Evolutionary conservation across 306 rosid genomes (phyloP).

Genomic region (Cicer yamashitae): DNA sequence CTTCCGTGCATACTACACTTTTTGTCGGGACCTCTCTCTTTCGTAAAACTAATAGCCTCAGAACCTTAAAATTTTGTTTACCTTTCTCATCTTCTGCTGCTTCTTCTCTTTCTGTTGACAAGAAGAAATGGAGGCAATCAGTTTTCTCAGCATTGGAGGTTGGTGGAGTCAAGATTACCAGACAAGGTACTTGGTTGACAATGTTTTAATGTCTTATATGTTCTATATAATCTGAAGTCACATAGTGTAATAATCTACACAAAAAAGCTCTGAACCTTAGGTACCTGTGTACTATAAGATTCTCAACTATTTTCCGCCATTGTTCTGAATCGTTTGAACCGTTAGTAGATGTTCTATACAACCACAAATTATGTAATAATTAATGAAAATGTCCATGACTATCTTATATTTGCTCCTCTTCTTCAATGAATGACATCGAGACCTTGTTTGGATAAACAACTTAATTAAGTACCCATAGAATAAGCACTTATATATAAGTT

Average conservation of each 20-base stretch:
- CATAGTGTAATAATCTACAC: background rate
- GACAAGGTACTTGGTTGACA: constrained; percentile 60
- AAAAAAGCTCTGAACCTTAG: background rate
- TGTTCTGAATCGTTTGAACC: constrained; percentile 25
- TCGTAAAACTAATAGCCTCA: constrained; percentile 49
- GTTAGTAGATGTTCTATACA: background rate
- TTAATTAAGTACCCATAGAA: too few species aligned
- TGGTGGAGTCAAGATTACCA: constrained; percentile 79
- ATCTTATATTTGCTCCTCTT: constrained; percentile 7
- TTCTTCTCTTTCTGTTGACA: constrained; percentile 51
- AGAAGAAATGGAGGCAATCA: constrained; percentile 76
- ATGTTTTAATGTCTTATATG: background rate
- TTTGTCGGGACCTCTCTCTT: constrained; percentile 52
- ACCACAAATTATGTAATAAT: background rate
- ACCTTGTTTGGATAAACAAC: background rate
- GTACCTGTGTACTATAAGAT: background rate
- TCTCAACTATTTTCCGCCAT: background rate
- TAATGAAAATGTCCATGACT: constrained; percentile 23
- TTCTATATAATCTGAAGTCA: constrained; percentile 29
- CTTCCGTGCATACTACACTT: constrained; percentile 55
- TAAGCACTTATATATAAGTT: too few species aligned
- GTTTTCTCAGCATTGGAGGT: constrained; percentile 64
- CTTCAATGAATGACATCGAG: constrained; percentile 28
- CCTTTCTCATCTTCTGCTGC: constrained; percentile 65
- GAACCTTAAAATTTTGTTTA: constrained; percentile 49